These are phyloP conservation scores for Skeletonema grethae DNA, from an alignment of 108 stramenopile species.

Conservation along the genomic window DNA sequence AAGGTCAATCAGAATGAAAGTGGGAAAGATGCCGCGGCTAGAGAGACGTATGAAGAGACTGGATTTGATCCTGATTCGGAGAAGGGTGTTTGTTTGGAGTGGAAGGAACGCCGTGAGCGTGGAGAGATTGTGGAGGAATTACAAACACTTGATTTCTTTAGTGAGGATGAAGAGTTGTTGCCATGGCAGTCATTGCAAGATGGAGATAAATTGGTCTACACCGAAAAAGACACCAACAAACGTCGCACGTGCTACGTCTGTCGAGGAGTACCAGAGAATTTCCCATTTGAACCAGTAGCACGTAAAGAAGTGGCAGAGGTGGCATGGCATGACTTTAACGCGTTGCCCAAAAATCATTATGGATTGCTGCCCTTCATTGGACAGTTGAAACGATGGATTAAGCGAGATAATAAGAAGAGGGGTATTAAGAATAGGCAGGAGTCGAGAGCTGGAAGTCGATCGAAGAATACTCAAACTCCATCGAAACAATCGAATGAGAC, in stretches of 20 bases:
- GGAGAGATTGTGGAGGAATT: conserved; percentile 29
- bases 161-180: conserved; percentile 6
- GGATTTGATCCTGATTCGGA: conserved; percentile 82
- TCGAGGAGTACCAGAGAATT: conserved; percentile 77
- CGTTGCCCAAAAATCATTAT: conserved; percentile 70
- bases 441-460: conserved; percentile 7
- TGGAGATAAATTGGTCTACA: conserved; percentile 52
- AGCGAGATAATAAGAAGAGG: conserved; percentile 28
- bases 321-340: conserved; percentile 62
- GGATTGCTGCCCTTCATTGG: conserved; percentile 76
- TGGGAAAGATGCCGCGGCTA: conserved; percentile 68
- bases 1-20: conserved; percentile 88
- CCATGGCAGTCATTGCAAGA: conserved; percentile 63
- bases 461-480: conserved; percentile 8
- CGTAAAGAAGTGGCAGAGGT: conserved; percentile 81
- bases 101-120: conserved; percentile 27
- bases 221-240: conserved; percentile 69
- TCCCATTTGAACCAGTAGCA: conserved; percentile 84
- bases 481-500: conserved; percentile 15
- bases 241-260: conserved; percentile 80
- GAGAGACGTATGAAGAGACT: conserved; percentile 93
- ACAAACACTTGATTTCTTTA: not conserved
- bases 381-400: conserved; percentile 71
- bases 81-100: conserved; percentile 39
- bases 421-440: not conserved